Evolutionary conservation across 371 early-diverging fungal species (phyloP).

Genomic region (Apophysomyces elegans): DNA sequence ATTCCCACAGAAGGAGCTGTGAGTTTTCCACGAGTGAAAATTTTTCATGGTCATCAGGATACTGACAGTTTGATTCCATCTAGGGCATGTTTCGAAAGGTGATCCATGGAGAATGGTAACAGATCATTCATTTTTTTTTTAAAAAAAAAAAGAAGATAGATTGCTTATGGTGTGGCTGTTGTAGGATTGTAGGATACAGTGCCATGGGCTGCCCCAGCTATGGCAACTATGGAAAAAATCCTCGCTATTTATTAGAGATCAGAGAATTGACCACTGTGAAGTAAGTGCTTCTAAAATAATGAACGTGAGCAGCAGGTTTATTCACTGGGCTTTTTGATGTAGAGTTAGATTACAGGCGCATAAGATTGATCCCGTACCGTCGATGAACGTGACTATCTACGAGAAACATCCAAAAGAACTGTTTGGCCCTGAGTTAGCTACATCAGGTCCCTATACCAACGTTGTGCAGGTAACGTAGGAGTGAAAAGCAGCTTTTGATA

Average conservation of each 20-base stretch:
- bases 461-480: constrained; percentile 60
- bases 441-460: constrained; percentile 78
- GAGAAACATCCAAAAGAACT: constrained; percentile 61
- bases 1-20: constrained; percentile 85
- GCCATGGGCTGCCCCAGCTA: constrained; percentile 73
- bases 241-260: constrained; percentile 68
- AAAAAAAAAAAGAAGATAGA: neutral
- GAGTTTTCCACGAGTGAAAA: constrained; percentile 27
- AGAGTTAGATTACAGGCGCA: constrained; percentile 77
- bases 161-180: neutral
- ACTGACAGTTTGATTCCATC: neutral
- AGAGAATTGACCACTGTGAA: constrained; percentile 64
- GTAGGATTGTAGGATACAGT: constrained; percentile 58
- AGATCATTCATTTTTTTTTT: too few species aligned
- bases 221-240: constrained; percentile 67
- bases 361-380: constrained; percentile 65
- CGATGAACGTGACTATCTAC: constrained; percentile 74
- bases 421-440: constrained; percentile 65
- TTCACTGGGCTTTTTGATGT: neutral
- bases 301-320: neutral
- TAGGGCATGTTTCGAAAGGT: constrained; percentile 77
- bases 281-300: constrained; percentile 34
- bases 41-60: neutral
- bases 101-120: constrained; percentile 66
- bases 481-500: neutral